These are phyloP conservation scores for Fusarium paranaense DNA, from an alignment of 2,329 filamentous ascomycete species.

Conservation along the genomic window DNA sequence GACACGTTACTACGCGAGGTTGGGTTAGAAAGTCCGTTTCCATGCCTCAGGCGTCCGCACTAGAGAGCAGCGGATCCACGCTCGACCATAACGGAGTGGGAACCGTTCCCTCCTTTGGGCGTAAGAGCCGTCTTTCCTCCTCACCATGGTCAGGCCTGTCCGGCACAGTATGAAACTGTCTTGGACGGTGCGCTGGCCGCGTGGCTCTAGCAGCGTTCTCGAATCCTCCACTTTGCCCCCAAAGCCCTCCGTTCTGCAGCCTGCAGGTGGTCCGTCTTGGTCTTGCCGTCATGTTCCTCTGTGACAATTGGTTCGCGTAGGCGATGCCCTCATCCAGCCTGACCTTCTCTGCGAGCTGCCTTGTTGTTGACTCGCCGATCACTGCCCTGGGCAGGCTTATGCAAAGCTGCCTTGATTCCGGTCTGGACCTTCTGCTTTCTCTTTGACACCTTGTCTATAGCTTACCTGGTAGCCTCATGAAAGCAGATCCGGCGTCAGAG, in stretches of 20 bases:
- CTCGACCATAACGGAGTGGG: slow-evolving; percentile 25
- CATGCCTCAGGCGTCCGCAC: slow-evolving; percentile 31
- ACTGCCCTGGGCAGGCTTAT: slow-evolving; percentile 11
- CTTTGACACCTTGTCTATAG: slow-evolving; percentile 12
- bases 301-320: slow-evolving; percentile 12
- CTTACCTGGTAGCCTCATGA: slow-evolving; percentile 15
- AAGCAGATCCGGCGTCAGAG: not conserved
- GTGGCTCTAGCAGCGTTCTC: slow-evolving; percentile 25
- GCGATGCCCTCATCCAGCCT: slow-evolving; percentile 5
- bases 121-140: slow-evolving; percentile 31
- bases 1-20: not conserved
- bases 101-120: slow-evolving; percentile 24
- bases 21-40: not conserved
- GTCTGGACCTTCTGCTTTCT: slow-evolving; percentile 4
- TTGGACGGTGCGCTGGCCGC: slow-evolving; percentile 25
- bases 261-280: slow-evolving; percentile 6
- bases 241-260: slow-evolving; percentile 32
- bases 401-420: slow-evolving; percentile 12
- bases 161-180: slow-evolving; percentile 38
- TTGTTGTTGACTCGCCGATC: slow-evolving; percentile 32
- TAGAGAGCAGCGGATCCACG: slow-evolving; percentile 25
- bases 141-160: slow-evolving; percentile 20
- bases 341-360: slow-evolving; percentile 8
- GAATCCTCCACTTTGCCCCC: slow-evolving; percentile 15
- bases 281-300: not conserved